Evolutionary conservation across 106 monocot genomes (phyloP).

Genomic region (Platanthera guangdongensis): DNA sequence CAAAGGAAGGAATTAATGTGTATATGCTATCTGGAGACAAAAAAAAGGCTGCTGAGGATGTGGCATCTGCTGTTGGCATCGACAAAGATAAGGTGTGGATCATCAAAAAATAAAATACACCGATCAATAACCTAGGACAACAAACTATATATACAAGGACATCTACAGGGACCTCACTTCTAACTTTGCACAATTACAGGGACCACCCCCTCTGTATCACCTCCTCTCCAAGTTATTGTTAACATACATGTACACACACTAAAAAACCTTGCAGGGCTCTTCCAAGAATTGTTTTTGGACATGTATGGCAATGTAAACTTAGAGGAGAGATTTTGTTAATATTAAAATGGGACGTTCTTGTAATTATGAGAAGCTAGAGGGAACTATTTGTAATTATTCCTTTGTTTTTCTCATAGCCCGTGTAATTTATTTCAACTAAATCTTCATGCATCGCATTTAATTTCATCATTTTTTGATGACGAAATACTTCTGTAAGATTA

Average conservation of each 20-base stretch:
- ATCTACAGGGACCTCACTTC: too few species aligned
- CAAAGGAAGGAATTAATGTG: constrained; percentile 61
- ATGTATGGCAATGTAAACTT: too few species aligned
- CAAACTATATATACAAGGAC: background rate
- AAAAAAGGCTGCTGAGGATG: constrained; percentile 67
- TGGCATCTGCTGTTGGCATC: constrained; percentile 84
- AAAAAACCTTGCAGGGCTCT: too few species aligned
- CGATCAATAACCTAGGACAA: background rate
- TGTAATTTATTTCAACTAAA: background rate
- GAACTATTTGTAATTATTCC: too few species aligned
- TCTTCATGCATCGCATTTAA: background rate
- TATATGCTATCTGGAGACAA: constrained; percentile 97
- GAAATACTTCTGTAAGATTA: background rate
- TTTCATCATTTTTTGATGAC: background rate
- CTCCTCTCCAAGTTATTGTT: too few species aligned
- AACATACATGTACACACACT: too few species aligned
- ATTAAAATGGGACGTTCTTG: too few species aligned
- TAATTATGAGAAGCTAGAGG: too few species aligned
- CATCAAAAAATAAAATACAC: background rate
- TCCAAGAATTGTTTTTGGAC: too few species aligned
- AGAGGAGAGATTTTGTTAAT: too few species aligned
- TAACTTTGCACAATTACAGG: too few species aligned
- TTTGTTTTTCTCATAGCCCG: background rate
- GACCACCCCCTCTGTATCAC: too few species aligned
- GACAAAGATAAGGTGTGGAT: constrained; percentile 59